Conservation (phyloP, 176 grass and related monocot species). For the Olyra latifolia region DNA sequence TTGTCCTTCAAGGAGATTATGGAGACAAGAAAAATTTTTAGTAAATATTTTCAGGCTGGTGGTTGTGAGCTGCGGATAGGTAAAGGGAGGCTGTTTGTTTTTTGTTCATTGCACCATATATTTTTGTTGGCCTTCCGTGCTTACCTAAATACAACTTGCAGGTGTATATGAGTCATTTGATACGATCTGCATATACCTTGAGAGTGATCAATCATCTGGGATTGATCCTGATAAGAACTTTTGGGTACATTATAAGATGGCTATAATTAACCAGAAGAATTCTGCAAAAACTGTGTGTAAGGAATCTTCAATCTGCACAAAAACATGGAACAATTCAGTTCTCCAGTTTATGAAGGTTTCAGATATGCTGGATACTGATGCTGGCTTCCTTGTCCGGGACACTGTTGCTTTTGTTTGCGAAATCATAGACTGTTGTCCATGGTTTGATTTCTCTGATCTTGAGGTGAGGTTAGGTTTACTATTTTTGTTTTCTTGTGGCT, state of each 20-base stretch:
- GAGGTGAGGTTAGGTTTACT: conserved; percentile 66
- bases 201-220: conserved; percentile 91
- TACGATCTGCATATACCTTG: conserved; percentile 96
- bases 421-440: conserved; percentile 96
- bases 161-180: conserved; percentile 97
- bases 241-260: conserved; percentile 97
- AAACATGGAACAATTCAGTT: conserved; percentile 99
- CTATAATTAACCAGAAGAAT: conserved; percentile 88
- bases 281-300: conserved; percentile 86
- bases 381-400: conserved; percentile 89
- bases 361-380: conserved; percentile 80
- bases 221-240: conserved; percentile 92
- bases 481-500: conserved; percentile 16
- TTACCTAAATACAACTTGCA: conserved; percentile 48
- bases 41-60: conserved; percentile 93
- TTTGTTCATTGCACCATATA: conserved; percentile 19
- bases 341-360: conserved; percentile 98
- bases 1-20: conserved; percentile 96
- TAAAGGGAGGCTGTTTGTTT: conserved; percentile 37
- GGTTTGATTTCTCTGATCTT: conserved; percentile 99
- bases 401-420: conserved; percentile 85
- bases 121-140: conserved; percentile 13
- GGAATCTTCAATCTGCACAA: conserved; percentile 99
- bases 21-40: conserved; percentile 97
- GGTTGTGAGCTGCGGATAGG: conserved; percentile 99